Evolutionary conservation across 805 yeast genomes (phyloP).

Genomic region (Candida boleticola): DNA sequence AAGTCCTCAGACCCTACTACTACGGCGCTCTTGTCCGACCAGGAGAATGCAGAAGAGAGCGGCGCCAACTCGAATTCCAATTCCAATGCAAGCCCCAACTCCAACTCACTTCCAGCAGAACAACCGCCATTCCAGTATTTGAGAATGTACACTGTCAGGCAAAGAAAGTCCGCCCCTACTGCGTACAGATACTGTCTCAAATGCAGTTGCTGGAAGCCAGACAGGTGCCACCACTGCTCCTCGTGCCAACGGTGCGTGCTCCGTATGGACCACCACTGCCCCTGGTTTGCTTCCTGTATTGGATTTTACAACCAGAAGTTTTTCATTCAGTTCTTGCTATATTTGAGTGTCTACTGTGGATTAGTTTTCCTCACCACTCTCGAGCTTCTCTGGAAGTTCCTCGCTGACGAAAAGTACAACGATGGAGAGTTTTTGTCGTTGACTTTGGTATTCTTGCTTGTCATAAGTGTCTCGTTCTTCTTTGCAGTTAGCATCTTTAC

Average conservation of each 20-base stretch:
- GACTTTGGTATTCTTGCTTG: constrained; percentile 57
- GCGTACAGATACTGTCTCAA: constrained; percentile 58
- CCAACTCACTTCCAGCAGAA: neutral
- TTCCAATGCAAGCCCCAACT: neutral
- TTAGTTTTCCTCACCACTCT: constrained; percentile 41
- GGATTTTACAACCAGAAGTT: constrained; percentile 80
- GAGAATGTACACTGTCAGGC: constrained; percentile 40
- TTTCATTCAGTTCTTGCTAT: constrained; percentile 70
- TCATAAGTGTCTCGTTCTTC: constrained; percentile 56
- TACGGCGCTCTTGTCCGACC: neutral
- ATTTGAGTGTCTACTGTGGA: constrained; percentile 48
- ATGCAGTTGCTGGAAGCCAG: constrained; percentile 59
- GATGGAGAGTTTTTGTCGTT: constrained; percentile 47
- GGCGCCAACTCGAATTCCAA: neutral
- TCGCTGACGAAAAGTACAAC: constrained; percentile 37
- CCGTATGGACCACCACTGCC: constrained; percentile 65
- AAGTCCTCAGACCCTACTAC: constrained; percentile 1
- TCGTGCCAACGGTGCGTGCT: constrained; percentile 46
- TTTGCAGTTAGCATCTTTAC: constrained; percentile 47
- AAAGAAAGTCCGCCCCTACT: constrained; percentile 37
- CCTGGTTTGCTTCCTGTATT: constrained; percentile 90
- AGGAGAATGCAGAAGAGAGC: neutral
- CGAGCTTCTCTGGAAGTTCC: constrained; percentile 47
- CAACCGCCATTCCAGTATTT: constrained; percentile 34
- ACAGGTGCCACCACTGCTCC: constrained; percentile 58